Evolutionary conservation across 352 stramenopile species (phyloP), one percentile per base, ranked within the genome.

Genomic region (Thraustochytrium sp.): DNA sequence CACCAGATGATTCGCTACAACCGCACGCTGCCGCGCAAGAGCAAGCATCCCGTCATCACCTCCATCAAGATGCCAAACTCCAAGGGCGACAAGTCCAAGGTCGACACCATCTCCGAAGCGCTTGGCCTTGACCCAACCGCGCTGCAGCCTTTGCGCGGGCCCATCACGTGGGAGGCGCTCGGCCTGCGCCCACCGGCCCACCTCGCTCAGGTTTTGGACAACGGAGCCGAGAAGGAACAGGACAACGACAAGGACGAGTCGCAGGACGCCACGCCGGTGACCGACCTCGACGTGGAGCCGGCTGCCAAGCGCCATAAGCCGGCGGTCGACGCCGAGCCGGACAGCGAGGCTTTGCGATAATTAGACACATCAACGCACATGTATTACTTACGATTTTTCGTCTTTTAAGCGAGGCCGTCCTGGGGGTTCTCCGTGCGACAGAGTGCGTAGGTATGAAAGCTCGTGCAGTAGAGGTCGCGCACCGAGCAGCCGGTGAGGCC

Each of bases 1-100:
- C n/a, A 80, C 9, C 68, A 80, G 46, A 80, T 80, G 68, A 29
- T 63, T 8, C 46, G 68, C 46, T 80, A 80, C 68, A 44, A 80
- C 53, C 63, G 44, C 13, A 72, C 59, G 34, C 36, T 72, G 8
- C 59, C 59, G 29, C 13, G 26, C 13, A 72, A 72, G 36, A 16
- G 26, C 11, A 72, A 72, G 40, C 11, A 44, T 44, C 26, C 59
- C 1, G 40, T 72, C 21, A 34, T 11, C 40, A 49, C 34, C 26
- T 21, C 59, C 16, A 44, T 72, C 40, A 72, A n/a, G n/a, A n/a
- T n/a, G n/a, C n/a, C n/a, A n/a, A n/a, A n/a, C n/a, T n/a, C n/a
- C n/a, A n/a, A 72, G 59, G 59, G 40, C 36, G 26, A 21, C 3
- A 72, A 44, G 26, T 31, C 59, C 26, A 46, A 72, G 23, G 26